Evolutionary conservation across 1,139 yeast genomes (phyloP).

Genomic region (Candida pseudoviswanathii): DNA sequence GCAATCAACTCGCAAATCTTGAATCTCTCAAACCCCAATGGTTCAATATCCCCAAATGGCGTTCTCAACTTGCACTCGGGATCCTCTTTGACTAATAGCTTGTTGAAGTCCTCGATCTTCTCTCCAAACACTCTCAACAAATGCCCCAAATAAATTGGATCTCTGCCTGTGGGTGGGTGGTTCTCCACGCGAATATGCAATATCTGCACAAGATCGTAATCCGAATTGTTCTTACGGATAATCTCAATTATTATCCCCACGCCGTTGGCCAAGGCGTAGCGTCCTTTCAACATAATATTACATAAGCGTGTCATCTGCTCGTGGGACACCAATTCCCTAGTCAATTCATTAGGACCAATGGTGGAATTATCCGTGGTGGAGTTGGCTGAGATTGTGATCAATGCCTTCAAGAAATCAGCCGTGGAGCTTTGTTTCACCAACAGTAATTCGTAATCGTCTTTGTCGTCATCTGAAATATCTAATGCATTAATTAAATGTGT

Average conservation of each 20-base stretch:
- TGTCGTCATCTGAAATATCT: slow-evolving; percentile 31
- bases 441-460: slow-evolving; percentile 43
- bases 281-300: slow-evolving; percentile 85
- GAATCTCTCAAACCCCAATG: slow-evolving; percentile 93
- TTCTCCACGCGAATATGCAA: slow-evolving; percentile 83
- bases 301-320: slow-evolving; percentile 71
- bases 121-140: slow-evolving; percentile 78
- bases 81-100: slow-evolving; percentile 27
- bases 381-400: slow-evolving; percentile 60
- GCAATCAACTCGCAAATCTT: slow-evolving; percentile 94
- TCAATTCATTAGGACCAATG: slow-evolving; percentile 94
- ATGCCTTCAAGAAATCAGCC: slow-evolving; percentile 50
- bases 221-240: slow-evolving; percentile 93
- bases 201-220: slow-evolving; percentile 89
- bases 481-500: slow-evolving; percentile 60
- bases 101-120: slow-evolving; percentile 67
- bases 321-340: slow-evolving; percentile 80
- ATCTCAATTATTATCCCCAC: slow-evolving; percentile 95
- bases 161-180: slow-evolving; percentile 94
- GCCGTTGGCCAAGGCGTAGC: slow-evolving; percentile 90
- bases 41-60: slow-evolving; percentile 62
- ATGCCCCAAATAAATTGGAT: slow-evolving; percentile 91
- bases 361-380: slow-evolving; percentile 83
- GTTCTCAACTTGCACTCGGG: slow-evolving; percentile 51
- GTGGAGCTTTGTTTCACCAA: slow-evolving; percentile 47